A percentile compares a stretch with the other conserved stretches of the same genome.
Conservation (phyloP, 306 rosid species). For the Corylus heterophylla region DNA sequence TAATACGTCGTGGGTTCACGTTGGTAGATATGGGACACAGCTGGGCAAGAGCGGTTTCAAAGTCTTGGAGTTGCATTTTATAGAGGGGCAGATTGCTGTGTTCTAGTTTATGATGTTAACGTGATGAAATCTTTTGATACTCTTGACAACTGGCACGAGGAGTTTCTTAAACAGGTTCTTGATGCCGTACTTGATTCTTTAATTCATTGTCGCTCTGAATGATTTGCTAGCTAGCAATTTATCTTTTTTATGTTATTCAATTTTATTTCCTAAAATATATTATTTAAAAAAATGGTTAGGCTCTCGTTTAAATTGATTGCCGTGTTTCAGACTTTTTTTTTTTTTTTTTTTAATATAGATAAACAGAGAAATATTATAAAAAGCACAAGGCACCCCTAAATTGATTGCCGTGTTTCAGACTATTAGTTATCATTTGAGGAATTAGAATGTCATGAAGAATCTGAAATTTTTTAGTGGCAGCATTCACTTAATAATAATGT, state of each 20-base stretch:
- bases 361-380: no score
- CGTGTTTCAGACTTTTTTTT: neutral
- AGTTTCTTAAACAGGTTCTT: slow-evolving; percentile 88
- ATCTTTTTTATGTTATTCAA: neutral
- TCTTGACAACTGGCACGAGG: slow-evolving; percentile 95
- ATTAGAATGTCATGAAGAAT: neutral
- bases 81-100: slow-evolving; percentile 96
- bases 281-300: neutral
- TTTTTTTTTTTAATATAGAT: no score
- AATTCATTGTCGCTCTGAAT: neutral
- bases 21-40: slow-evolving; percentile 95
- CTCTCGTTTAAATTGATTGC: neutral
- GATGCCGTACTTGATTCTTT: slow-evolving; percentile 12
- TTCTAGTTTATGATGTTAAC: slow-evolving; percentile 85
- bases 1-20: slow-evolving; percentile 5
- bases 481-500: neutral
- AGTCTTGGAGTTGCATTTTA: slow-evolving; percentile 95
- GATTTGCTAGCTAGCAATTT: neutral
- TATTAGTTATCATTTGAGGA: neutral
- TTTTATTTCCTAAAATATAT: neutral
- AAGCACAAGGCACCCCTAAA: no score
- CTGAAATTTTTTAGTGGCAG: neutral
- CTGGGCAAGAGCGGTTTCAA: slow-evolving; percentile 96
- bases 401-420: neutral
- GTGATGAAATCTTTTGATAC: slow-evolving; percentile 90